Evolutionary conservation across 2,329 filamentous ascomycete genomes (phyloP).

Genomic region (Bipolaris gigantea): DNA sequence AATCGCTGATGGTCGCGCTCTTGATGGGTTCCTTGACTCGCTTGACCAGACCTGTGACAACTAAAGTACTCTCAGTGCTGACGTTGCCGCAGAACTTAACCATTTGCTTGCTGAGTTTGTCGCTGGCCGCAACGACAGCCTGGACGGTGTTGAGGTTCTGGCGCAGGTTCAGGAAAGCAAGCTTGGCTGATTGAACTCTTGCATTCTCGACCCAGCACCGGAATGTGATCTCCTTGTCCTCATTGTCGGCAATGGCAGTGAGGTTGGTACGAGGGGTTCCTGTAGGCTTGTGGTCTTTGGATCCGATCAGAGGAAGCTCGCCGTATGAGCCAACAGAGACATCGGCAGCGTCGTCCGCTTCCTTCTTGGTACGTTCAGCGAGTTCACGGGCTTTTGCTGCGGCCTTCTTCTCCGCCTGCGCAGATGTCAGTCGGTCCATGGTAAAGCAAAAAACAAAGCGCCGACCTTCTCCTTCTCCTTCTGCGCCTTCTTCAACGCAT

Average conservation of each 20-base stretch:
- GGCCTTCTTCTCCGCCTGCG: conserved; percentile 47
- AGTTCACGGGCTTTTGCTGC: conserved; percentile 55
- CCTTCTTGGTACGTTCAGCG: conserved; percentile 53
- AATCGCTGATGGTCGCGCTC: conserved; percentile 75
- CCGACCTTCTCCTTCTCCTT: conserved; percentile 48
- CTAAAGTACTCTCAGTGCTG: conserved; percentile 78
- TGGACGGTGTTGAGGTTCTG: conserved; percentile 77
- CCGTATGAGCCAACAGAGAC: conserved; percentile 81
- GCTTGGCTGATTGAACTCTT: conserved; percentile 84
- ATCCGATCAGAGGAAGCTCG: conserved; percentile 62
- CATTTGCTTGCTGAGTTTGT: conserved; percentile 77
- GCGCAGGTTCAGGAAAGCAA: conserved; percentile 85
- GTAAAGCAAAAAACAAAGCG: neutral
- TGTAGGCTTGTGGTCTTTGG: conserved; percentile 55
- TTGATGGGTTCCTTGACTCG: conserved; percentile 86
- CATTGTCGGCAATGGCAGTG: conserved; percentile 43
- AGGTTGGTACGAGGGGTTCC: conserved; percentile 62
- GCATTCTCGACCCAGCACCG: conserved; percentile 85
- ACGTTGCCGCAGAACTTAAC: conserved; percentile 84
- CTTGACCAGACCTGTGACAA: conserved; percentile 78
- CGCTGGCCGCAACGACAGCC: conserved; percentile 69
- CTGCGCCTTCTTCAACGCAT: conserved; percentile 47
- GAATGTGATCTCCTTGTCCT: conserved; percentile 63
- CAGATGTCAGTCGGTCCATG: conserved; percentile 13
- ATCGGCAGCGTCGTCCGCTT: conserved; percentile 66